A percentile compares a stretch with the other conserved stretches of the same genome.
These are phyloP conservation scores for Rhynchospora pubera DNA, from an alignment of 176 grass and related monocot genomes.

Conservation along the genomic window DNA sequence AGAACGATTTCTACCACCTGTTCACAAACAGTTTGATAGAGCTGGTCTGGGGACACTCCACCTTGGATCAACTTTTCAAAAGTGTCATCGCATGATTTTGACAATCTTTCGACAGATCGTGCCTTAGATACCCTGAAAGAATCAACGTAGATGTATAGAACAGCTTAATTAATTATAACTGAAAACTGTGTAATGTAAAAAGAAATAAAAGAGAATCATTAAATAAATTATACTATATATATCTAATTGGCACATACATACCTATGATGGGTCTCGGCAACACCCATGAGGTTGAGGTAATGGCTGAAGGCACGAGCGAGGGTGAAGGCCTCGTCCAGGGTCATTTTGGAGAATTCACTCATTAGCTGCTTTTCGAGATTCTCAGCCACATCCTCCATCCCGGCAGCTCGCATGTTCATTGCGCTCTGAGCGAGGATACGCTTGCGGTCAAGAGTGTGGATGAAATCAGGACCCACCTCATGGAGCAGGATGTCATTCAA, in stretches of 20 bases:
- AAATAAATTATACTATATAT: too few species aligned
- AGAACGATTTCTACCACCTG: conserved; percentile 98
- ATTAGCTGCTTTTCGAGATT: conserved; percentile 70
- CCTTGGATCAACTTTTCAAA: conserved; percentile 87
- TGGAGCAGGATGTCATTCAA: conserved; percentile 82
- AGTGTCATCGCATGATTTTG: conserved; percentile 80
- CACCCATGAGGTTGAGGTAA: conserved; percentile 81
- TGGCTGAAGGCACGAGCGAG: conserved; percentile 83
- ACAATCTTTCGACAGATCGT: conserved; percentile 33
- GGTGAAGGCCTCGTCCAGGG: conserved; percentile 58
- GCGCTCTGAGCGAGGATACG: conserved; percentile 81
- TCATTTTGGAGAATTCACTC: conserved; percentile 62
- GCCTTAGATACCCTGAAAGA: conserved; percentile 53
- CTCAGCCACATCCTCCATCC: conserved; percentile 62
- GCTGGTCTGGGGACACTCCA: conserved; percentile 48
- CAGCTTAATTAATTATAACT: too few species aligned
- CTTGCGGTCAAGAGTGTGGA: conserved; percentile 68
- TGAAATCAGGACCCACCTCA: conserved; percentile 77
- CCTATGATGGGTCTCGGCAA: conserved; percentile 89
- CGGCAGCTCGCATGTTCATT: conserved; percentile 60
- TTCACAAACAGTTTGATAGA: conserved; percentile 78
- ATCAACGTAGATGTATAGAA: background rate
- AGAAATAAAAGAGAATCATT: too few species aligned
- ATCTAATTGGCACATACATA: background rate
- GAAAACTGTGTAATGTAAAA: too few species aligned